phyloP scores from a whole-genome alignment of 2,329 filamentous ascomycete species.

The Cercospora beticola region DNA sequence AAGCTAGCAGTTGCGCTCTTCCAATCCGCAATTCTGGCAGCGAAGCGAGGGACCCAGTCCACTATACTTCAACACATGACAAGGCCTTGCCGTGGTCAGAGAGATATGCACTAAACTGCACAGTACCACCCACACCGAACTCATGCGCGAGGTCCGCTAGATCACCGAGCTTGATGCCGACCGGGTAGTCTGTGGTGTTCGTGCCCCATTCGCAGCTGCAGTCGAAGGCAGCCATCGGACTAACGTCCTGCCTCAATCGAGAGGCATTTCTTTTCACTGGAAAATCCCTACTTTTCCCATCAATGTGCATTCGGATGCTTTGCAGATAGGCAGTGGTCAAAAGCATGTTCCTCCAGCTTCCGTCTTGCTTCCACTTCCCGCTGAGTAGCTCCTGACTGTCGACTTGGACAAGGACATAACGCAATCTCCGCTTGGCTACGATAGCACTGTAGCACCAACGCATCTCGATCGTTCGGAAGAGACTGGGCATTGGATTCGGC shows the following conservation, averaged over 20 bases:
- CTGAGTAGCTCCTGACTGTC: background rate
- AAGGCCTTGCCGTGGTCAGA: background rate
- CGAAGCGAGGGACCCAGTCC: background rate
- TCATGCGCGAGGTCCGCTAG: background rate
- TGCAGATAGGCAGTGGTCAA: background rate
- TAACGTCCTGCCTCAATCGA: background rate
- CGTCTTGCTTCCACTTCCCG: background rate
- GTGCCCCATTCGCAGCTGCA: background rate
- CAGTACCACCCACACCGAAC: background rate
- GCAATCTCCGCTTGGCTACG: background rate
- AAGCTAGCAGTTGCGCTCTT: background rate
- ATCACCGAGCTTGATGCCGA: background rate
- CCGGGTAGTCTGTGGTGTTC: background rate
- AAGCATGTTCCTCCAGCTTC: background rate
- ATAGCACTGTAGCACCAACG: background rate
- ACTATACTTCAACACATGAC: background rate
- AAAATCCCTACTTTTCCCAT: background rate
- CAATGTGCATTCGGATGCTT: background rate
- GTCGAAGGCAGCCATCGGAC: background rate
- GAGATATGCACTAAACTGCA: background rate
- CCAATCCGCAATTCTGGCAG: background rate
- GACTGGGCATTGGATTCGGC: background rate
- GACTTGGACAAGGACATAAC: background rate
- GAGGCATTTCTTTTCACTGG: background rate
- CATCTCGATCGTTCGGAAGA: background rate